phyloP scores from a whole-genome alignment of 2,329 filamentous ascomycete species.

The Calonectria montana region DNA sequence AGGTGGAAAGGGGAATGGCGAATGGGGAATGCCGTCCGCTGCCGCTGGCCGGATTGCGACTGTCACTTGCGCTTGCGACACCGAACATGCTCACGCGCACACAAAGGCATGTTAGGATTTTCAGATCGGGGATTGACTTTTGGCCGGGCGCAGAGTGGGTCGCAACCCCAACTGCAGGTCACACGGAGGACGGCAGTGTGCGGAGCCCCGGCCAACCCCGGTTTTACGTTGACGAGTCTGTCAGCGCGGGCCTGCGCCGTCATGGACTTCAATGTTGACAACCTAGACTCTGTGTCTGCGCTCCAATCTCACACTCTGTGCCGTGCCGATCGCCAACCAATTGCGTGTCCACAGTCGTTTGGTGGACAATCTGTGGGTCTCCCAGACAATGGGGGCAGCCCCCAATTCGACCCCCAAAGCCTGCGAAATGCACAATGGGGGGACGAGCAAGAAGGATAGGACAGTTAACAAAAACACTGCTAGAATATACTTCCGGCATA shows the following conservation, averaged over 20 bases:
- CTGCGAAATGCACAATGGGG: conserved; percentile 33
- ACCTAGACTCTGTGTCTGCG: not conserved
- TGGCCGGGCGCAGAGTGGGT: conserved; percentile 29
- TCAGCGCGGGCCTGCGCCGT: not conserved
- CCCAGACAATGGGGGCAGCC: conserved; percentile 26
- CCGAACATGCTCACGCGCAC: conserved; percentile 13
- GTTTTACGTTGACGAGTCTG: conserved; percentile 5
- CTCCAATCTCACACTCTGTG: not conserved
- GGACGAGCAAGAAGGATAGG: conserved; percentile 24
- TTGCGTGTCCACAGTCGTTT: conserved; percentile 33
- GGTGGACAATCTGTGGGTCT: conserved; percentile 36
- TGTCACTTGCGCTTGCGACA: conserved; percentile 33
- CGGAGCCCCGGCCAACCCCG: conserved; percentile 40
- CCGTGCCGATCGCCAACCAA: conserved; percentile 22
- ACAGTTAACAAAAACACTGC: not conserved
- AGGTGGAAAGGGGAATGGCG: conserved; percentile 11
- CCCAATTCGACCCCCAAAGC: conserved; percentile 40
- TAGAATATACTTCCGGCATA: conserved; percentile 2
- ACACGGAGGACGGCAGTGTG: conserved; percentile 34
- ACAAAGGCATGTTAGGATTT: conserved; percentile 34
- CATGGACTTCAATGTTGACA: not conserved
- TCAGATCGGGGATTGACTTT: conserved; percentile 32
- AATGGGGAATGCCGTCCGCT: conserved; percentile 24
- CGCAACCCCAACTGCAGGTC: conserved; percentile 43
- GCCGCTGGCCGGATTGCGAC: conserved; percentile 22